A percentile compares a stretch with the other conserved stretches of the same genome.
Evolutionary conservation across 2,329 filamentous ascomycete species (phyloP).

Genomic region (Ilyonectria destructans): DNA sequence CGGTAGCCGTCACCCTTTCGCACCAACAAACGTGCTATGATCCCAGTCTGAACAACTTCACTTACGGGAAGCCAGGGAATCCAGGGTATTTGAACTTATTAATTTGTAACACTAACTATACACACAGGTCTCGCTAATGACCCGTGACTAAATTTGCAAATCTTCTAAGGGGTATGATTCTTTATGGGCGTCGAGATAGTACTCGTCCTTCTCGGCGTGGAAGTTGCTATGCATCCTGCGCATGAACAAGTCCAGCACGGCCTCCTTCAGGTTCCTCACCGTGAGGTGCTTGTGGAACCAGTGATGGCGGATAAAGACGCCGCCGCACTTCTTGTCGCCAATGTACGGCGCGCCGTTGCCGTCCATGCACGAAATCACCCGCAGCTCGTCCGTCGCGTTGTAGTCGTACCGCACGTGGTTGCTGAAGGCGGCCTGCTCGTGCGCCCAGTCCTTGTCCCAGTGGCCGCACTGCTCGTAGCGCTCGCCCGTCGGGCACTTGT

Average conservation of each 20-base stretch:
- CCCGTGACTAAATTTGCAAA: conserved; percentile 8
- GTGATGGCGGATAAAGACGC: conserved; percentile 48
- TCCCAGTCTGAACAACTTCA: too few species aligned
- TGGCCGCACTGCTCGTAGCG: conserved; percentile 38
- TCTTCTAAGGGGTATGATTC: conserved; percentile 12
- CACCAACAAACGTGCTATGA: too few species aligned
- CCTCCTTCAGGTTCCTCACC: conserved; percentile 35
- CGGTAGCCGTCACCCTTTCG: too few species aligned
- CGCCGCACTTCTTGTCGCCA: conserved; percentile 43
- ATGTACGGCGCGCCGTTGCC: conserved; percentile 46
- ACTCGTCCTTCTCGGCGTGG: conserved; percentile 27
- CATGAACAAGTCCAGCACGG: conserved; percentile 37
- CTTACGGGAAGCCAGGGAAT: too few species aligned
- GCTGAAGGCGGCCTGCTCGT: conserved; percentile 50
- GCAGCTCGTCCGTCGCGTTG: conserved; percentile 40
- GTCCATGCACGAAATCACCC: conserved; percentile 44
- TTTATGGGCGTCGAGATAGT: background rate
- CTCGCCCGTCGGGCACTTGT: conserved; percentile 35
- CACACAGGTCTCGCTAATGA: too few species aligned
- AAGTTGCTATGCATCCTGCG: conserved; percentile 39
- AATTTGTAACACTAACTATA: too few species aligned
- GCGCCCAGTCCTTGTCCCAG: conserved; percentile 48
- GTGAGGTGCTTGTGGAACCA: conserved; percentile 45
- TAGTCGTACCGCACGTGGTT: conserved; percentile 49
- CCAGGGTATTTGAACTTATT: too few species aligned